Conservation (phyloP, 306 rosid species). For the Malus sylvestris region DNA sequence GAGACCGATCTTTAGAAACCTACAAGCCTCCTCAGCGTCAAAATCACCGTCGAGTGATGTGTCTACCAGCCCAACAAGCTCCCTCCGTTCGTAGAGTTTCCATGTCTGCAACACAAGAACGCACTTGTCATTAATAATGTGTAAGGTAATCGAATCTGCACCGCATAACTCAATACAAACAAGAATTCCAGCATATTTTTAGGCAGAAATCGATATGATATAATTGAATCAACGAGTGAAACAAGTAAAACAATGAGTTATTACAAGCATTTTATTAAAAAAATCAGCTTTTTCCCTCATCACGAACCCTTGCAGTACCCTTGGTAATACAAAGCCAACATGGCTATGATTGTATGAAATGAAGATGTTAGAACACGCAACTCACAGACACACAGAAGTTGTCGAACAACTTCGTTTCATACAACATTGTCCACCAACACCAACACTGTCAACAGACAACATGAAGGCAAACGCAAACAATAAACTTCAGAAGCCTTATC, state of each 20-base stretch:
- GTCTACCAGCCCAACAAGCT: constrained; percentile 58
- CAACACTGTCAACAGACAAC: not conserved
- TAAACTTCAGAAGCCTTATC: not conserved
- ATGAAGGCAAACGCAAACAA: not conserved
- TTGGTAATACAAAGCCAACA: not conserved
- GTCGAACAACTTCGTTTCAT: too few relatives aligned
- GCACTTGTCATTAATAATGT: constrained; percentile 7
- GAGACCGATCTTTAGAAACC: constrained; percentile 69
- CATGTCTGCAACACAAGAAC: constrained; percentile 52
- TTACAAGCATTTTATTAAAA: not conserved
- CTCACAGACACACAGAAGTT: not conserved
- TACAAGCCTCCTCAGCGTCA: constrained; percentile 76
- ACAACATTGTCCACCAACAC: not conserved
- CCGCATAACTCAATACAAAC: not conserved
- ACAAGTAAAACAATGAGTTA: not conserved
- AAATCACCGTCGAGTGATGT: constrained; percentile 54
- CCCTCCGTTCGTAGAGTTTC: constrained; percentile 56
- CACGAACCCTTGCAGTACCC: not conserved
- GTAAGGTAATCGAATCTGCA: constrained; percentile 1
- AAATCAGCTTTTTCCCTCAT: not conserved
- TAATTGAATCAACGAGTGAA: not conserved
- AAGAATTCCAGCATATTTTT: not conserved
- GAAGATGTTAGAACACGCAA: not conserved
- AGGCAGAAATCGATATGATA: not conserved
- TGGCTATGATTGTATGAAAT: not conserved